Conservation (phyloP, 108 stramenopile genomes). For the Nitzschia sp. region DNA sequence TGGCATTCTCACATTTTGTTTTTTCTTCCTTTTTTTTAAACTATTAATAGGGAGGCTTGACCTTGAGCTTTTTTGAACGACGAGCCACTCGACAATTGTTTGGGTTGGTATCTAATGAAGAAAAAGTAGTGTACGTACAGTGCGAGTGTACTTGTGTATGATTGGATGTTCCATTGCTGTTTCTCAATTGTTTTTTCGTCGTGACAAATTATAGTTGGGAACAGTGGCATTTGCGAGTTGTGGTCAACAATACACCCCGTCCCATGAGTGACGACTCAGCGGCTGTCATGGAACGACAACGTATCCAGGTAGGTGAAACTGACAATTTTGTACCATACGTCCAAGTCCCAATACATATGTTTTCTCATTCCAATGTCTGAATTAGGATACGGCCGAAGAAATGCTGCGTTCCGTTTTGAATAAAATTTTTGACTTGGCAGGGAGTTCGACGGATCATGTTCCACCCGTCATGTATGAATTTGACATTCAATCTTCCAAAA, state of each 20-base stretch:
- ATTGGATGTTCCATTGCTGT: too few species aligned
- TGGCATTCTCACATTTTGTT: neutral
- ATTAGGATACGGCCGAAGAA: constrained; percentile 77
- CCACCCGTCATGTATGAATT: constrained; percentile 80
- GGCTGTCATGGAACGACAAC: constrained; percentile 76
- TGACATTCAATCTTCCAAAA: constrained; percentile 75
- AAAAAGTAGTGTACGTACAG: constrained; percentile 64
- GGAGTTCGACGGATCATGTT: constrained; percentile 70
- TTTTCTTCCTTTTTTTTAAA: neutral
- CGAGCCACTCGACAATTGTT: constrained; percentile 74
- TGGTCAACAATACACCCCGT: constrained; percentile 86
- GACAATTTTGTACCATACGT: neutral
- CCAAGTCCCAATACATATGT: neutral
- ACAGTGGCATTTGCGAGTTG: constrained; percentile 81
- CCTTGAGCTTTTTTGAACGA: constrained; percentile 79
- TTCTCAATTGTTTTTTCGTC: neutral
- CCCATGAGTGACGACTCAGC: constrained; percentile 78
- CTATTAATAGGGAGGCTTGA: constrained; percentile 68
- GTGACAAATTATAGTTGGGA: constrained; percentile 51
- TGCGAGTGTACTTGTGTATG: too few species aligned
- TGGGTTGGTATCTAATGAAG: constrained; percentile 81
- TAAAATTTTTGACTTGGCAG: constrained; percentile 71
- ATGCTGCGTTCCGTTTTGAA: constrained; percentile 75
- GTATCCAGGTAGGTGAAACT: constrained; percentile 61
- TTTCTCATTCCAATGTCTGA: constrained; percentile 1